Conservation (phyloP, 208 protist species). For the Histomonas meleagridis region DNA sequence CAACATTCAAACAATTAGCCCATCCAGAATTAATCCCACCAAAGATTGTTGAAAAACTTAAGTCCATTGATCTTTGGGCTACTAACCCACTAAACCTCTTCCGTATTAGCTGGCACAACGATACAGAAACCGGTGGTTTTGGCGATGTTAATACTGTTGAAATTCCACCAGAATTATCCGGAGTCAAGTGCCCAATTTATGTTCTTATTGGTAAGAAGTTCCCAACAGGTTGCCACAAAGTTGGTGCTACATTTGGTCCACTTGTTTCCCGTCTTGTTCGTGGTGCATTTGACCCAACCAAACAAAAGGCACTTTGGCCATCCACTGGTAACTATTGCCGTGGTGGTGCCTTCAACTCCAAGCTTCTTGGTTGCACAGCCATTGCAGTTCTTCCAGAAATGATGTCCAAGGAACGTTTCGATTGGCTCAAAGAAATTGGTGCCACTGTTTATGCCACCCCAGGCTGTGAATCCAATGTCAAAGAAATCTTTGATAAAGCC, state of each 20-base stretch:
- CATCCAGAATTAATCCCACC: neutral
- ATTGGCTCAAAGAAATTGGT: neutral
- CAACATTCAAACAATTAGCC: slow-evolving; percentile 4
- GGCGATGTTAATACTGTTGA: neutral
- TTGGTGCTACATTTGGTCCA: slow-evolving; percentile 11
- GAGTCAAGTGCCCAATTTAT: neutral
- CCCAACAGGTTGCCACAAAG: slow-evolving; percentile 22
- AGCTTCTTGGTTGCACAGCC: neutral
- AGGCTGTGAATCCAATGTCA: slow-evolving; percentile 20
- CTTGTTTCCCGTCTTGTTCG: neutral
- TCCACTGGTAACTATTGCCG: neutral
- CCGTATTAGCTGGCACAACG: neutral
- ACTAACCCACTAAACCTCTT: neutral
- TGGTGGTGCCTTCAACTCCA: slow-evolving; percentile 23
- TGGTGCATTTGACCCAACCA: neutral
- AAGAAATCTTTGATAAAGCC: neutral
- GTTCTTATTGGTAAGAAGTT: neutral
- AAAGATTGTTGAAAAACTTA: neutral
- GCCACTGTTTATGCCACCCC: neutral
- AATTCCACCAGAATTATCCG: neutral
- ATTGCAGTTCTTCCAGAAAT: neutral
- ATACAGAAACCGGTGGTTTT: neutral
- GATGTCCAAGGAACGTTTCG: neutral
- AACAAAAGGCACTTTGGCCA: slow-evolving; percentile 1
- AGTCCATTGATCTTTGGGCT: neutral